Conservation (phyloP, 805 yeast species). For the Wickerhamiella hasegawae region DNA sequence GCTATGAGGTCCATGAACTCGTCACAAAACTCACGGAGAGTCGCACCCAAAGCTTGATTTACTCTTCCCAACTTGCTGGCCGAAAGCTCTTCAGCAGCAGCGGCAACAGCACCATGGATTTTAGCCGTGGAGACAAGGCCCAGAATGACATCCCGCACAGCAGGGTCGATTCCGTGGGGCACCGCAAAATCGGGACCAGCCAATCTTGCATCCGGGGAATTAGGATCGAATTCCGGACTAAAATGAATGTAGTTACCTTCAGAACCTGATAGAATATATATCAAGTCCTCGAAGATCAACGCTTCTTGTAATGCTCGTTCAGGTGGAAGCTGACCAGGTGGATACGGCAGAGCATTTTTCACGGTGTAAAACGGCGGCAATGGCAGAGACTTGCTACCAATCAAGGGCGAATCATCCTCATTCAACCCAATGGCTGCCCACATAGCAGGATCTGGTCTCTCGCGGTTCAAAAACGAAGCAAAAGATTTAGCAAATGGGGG, state of each 20-base stretch:
- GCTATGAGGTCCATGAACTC: conserved; percentile 18
- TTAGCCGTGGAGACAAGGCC: conserved; percentile 48
- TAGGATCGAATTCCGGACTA: conserved; percentile 42
- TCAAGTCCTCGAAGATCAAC: conserved; percentile 49
- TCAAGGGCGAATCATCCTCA: too few species aligned
- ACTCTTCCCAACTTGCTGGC: conserved; percentile 46
- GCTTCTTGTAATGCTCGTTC: conserved; percentile 53
- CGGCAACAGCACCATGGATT: conserved; percentile 38
- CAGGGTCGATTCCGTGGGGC: conserved; percentile 54
- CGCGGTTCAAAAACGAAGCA: too few species aligned
- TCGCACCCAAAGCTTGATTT: conserved; percentile 54
- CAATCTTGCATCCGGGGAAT: conserved; percentile 26
- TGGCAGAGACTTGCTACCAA: too few species aligned
- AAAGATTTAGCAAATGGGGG: too few species aligned
- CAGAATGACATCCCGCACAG: conserved; percentile 53
- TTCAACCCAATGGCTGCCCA: too few species aligned
- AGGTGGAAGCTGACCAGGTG: conserved; percentile 1
- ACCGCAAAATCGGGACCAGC: conserved; percentile 64
- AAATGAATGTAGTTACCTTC: conserved; percentile 70
- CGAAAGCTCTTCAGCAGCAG: conserved; percentile 47
- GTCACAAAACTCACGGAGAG: conserved; percentile 32
- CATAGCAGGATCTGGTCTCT: too few species aligned
- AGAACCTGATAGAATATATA: conserved; percentile 39
- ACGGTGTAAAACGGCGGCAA: neutral
- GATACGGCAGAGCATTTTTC: neutral